Evolutionary conservation across 257 asterid species (phyloP), one percentile per base, ranked within the genome.

Genomic region (Prunella vulgaris): DNA sequence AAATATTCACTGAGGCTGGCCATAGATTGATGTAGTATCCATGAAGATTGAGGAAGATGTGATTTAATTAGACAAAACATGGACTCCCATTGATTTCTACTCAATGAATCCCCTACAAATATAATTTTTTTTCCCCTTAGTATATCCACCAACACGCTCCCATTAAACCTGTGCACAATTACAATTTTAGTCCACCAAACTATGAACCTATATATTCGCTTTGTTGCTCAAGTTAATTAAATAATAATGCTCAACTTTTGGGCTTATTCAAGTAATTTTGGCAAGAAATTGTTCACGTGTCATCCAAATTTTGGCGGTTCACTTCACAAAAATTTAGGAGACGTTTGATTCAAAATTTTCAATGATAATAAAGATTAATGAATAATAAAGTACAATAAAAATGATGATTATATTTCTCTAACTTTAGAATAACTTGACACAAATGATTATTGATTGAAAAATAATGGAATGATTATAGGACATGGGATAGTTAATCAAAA

Each of bases 101-200:
- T 78, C 38, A 89, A 37, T 0, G 96, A 87, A 78, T 89, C 96
- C 5, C 96, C 96, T 3, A 83, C 88, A 58, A 51, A 87, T 4
- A 85, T 74, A 15, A 89, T 38, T 82, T 81, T 89, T 84, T 85
- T 89, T 28, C 84, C 86, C 63, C 85, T 76, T 62, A 87, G 2
- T 78, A 74, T 82, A 83, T 84, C 88, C 84, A 87, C 33, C 77
- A 89, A 57, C 13, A 66, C 56, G 4, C 82, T 82, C n/a, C 81
- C 90, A 54, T 87, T 83, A 64, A 71, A 60, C 63, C 75, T 71
- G 63, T 1, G 6, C 13, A n/a, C 53, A 46, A 5, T 46, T 46
- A 14, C 3, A 1, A 15, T 46, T 46, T 46, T 1, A 46, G 53
- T 46, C 53, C 53, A 14, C 8, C n/a, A n/a, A 46, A 46, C 17